phyloP scores from a whole-genome alignment of 495 filamentous ascomycete species.

The Neurospora sp. region DNA sequence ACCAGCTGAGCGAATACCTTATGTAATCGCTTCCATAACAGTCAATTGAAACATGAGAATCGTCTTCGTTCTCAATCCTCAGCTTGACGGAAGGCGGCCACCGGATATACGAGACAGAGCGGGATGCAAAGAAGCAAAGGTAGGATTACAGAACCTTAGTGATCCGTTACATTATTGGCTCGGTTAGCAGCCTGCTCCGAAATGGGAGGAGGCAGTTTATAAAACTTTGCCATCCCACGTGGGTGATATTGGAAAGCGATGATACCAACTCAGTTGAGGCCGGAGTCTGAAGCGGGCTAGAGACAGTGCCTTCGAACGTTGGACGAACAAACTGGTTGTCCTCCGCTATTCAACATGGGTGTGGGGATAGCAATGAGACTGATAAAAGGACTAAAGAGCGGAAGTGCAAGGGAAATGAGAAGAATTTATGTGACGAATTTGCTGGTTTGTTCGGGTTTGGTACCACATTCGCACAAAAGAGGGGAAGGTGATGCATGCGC shows the following conservation, averaged over 20 bases:
- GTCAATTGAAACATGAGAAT: neutral
- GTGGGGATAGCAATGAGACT: neutral
- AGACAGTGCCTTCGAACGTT: neutral
- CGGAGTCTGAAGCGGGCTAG: neutral
- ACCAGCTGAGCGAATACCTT: neutral
- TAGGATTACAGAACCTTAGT: neutral
- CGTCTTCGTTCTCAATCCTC: neutral
- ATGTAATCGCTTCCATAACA: neutral
- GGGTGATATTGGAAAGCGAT: neutral
- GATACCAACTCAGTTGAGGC: neutral
- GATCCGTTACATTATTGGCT: neutral
- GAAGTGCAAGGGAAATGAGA: neutral
- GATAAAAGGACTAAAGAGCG: neutral
- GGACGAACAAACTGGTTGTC: neutral
- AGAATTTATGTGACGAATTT: neutral
- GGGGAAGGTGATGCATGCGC: neutral
- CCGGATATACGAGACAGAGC: neutral
- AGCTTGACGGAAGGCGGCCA: neutral
- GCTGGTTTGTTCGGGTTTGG: neutral
- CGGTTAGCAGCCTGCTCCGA: neutral
- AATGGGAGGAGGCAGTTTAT: neutral
- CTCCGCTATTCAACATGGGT: neutral
- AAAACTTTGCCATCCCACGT: neutral
- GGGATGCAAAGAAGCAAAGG: neutral
- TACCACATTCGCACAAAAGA: neutral